Conservation (phyloP, 2,329 filamentous ascomycete genomes). For the Corniculantispora saksenae region DNA sequence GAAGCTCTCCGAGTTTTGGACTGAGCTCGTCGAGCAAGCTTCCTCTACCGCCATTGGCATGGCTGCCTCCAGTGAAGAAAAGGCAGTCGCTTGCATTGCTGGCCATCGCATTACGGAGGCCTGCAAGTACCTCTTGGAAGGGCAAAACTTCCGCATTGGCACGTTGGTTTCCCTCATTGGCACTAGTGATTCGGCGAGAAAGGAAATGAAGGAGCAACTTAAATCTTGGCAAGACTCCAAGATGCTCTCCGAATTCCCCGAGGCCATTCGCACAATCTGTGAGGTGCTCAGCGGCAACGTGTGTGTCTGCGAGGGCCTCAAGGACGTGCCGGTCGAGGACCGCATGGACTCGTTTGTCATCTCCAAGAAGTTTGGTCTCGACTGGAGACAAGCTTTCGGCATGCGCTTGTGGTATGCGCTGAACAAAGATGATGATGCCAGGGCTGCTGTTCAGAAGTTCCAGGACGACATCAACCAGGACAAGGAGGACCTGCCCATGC, state of each 20-base stretch:
- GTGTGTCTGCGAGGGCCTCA: conserved; percentile 78
- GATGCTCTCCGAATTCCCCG: conserved; percentile 82
- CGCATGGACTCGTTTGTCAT: conserved; percentile 78
- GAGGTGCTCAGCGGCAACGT: conserved; percentile 86
- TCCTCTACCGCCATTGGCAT: conserved; percentile 57
- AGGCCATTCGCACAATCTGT: conserved; percentile 83
- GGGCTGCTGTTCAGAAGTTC: conserved; percentile 70
- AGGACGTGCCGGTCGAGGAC: conserved; percentile 73
- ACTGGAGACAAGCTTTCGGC: conserved; percentile 93
- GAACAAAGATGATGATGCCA: conserved; percentile 65
- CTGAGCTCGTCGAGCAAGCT: conserved; percentile 63
- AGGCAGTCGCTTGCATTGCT: conserved; percentile 77
- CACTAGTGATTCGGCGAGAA: conserved; percentile 66
- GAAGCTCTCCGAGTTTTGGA: conserved; percentile 67
- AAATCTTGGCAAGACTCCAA: conserved; percentile 81
- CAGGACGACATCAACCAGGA: conserved; percentile 70
- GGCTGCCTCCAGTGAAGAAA: conserved; percentile 72
- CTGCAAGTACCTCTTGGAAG: conserved; percentile 74
- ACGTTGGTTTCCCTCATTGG: conserved; percentile 83
- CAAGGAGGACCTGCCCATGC: conserved; percentile 70
- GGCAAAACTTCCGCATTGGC: conserved; percentile 79
- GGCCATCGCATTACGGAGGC: conserved; percentile 80
- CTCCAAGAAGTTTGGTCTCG: conserved; percentile 78
- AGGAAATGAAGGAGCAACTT: conserved; percentile 78
- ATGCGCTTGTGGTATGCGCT: conserved; percentile 88